Evolutionary conservation across 177 flowering plant species (phyloP).

Genomic region (Vitis hybrid): DNA sequence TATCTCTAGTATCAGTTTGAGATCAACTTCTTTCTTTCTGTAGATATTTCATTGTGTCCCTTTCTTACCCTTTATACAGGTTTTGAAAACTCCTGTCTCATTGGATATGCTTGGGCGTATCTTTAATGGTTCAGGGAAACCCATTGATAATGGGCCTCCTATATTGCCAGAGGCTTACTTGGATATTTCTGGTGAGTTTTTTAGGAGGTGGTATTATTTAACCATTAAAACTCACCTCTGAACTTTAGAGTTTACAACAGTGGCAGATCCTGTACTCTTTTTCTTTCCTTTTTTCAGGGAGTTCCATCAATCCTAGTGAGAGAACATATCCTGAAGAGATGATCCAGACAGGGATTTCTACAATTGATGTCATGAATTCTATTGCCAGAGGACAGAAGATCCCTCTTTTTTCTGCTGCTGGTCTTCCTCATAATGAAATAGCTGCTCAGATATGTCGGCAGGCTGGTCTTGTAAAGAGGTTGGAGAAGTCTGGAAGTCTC

Average conservation of each 20-base stretch:
- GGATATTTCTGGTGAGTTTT: slow-evolving; percentile 85
- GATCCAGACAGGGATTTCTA: slow-evolving; percentile 96
- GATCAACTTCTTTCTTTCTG: not conserved
- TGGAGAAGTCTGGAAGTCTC: slow-evolving; percentile 74
- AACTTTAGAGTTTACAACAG: not conserved
- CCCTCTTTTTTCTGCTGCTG: slow-evolving; percentile 99
- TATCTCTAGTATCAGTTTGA: not conserved
- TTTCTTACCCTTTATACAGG: slow-evolving; percentile 45
- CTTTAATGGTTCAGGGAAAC: slow-evolving; percentile 98
- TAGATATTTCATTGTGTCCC: not conserved
- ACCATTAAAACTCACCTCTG: not conserved
- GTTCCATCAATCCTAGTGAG: slow-evolving; percentile 98
- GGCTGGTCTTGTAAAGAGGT: slow-evolving; percentile 91
- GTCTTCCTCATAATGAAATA: slow-evolving; percentile 98
- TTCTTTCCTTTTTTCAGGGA: slow-evolving; percentile 47
- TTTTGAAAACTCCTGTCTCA: slow-evolving; percentile 97
- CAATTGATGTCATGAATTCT: slow-evolving; percentile 99
- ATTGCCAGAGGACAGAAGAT: slow-evolving; percentile 98
- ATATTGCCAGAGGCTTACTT: slow-evolving; percentile 95
- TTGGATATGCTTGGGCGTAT: slow-evolving; percentile 98
- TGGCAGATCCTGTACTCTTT: slow-evolving; percentile 5
- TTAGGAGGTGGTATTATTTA: not conserved
- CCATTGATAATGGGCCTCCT: slow-evolving; percentile 98
- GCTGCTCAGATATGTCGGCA: slow-evolving; percentile 99
- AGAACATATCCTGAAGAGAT: slow-evolving; percentile 98